Base-by-base conservation (phyloP, 2,329 filamentous ascomycete species). In the Sclerotiophoma versabilis region DNA sequence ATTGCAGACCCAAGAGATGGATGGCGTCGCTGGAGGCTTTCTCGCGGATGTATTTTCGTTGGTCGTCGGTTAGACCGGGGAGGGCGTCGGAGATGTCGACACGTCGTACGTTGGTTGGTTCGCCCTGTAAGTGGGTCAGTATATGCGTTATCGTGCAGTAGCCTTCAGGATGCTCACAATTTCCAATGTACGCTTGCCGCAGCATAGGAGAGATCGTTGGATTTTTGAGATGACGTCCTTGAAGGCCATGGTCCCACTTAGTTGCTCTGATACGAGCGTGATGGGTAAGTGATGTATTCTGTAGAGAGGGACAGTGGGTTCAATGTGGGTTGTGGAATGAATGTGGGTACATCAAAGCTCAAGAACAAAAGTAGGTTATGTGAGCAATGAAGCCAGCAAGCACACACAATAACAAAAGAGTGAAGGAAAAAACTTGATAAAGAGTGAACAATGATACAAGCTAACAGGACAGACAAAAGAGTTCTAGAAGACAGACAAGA, bases 1-100 rank as follows among this genome's bases (percentile, higher is more conserved):
- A 62, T 33, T 63, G 60, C 1, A 70, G 57, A 42, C 63, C 49
- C 14, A 70, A 41, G 5, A 69, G 62, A 22, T 60, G 66, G 42
- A 64, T 63, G 20, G 61, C 65, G 51, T 73, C 69, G 48, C 58
- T 60, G 32, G 69, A 65, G 23, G 65, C 66, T 59, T 71, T 70
- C 48, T 70, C 64, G 49, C 64, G 69, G 54, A 74, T 67, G 42
- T 66, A 59, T 26, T 57, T 58, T 42, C 65, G 56, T 46, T 73
- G 59, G 23, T 65, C 62, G 23, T 70, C 60, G 10, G 66, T 65
- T n/a, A 75, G 64, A 8, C 66, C 65, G 1, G 68, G 65, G 25
- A 73, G 64, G 5, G 55, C 45, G 9, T 68, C 65, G 14, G 57
- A 65, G 26, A 74, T 57, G 48, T 69, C 66, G 37, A 74, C 44